These are phyloP conservation scores for Tylopilus subfusipes DNA, from an alignment of 768 basidiomycete genomes.

Conservation along the genomic window DNA sequence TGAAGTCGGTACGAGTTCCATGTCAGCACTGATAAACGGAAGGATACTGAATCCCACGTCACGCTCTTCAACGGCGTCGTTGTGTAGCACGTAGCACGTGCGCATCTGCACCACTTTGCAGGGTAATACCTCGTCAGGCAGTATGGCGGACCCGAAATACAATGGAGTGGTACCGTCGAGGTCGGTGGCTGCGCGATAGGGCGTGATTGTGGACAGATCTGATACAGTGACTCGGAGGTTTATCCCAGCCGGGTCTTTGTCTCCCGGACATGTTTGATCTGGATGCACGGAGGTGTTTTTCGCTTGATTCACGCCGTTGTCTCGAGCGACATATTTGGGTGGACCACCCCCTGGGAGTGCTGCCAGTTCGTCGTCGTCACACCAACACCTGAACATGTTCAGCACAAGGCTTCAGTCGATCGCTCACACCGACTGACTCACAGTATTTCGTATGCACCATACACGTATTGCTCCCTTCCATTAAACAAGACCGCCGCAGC, in stretches of 20 bases:
- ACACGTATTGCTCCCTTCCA: not conserved
- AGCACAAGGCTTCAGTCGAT: not conserved
- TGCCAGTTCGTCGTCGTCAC: not conserved
- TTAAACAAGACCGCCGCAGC: not conserved
- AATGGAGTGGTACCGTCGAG: not conserved
- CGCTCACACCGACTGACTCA: not conserved
- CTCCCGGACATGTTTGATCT: not conserved
- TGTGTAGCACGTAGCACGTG: not conserved
- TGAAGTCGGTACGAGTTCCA: constrained; percentile 6
- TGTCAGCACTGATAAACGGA: not conserved
- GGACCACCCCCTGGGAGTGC: not conserved
- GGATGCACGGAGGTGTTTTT: not conserved
- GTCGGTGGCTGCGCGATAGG: not conserved
- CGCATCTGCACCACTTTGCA: not conserved
- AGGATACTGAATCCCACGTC: not conserved
- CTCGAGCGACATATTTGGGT: no score
- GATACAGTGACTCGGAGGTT: not conserved
- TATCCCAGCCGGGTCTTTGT: not conserved
- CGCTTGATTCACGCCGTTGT: not conserved
- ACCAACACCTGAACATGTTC: not conserved
- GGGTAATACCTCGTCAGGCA: not conserved
- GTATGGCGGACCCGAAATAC: constrained; percentile 3
- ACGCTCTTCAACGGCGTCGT: not conserved
- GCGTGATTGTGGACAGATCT: not conserved
- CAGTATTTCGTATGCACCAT: constrained; percentile 3